Percentiles rank a stretch among this genome's conserved stretches.
Evolutionary conservation across 1,139 yeast species (phyloP).

Genomic region (Dujonia santamariae): DNA sequence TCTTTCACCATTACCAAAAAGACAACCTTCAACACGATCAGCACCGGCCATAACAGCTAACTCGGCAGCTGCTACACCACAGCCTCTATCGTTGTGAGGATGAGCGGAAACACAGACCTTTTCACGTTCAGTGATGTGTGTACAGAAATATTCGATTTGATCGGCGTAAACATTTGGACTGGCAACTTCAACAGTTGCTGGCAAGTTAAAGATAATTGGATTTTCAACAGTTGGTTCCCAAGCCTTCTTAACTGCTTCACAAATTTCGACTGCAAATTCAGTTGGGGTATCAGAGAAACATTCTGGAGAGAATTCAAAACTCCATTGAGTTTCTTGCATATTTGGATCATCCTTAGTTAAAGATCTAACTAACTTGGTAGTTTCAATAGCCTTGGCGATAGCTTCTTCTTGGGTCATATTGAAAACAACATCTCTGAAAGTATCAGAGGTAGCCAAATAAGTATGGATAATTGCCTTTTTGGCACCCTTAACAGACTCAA

Average conservation of each 20-base stretch:
- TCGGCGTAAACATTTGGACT: slow-evolving; percentile 50
- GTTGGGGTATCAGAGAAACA: slow-evolving; percentile 45
- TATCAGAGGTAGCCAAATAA: slow-evolving; percentile 47
- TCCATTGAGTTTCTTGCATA: slow-evolving; percentile 42
- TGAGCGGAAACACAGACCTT: slow-evolving; percentile 45
- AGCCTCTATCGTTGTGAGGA: slow-evolving; percentile 50
- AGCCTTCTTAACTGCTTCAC: slow-evolving; percentile 45
- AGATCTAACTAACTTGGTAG: slow-evolving; percentile 37
- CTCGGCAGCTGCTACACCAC: slow-evolving; percentile 51
- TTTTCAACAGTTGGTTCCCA: slow-evolving; percentile 43
- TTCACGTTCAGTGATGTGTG: slow-evolving; percentile 40
- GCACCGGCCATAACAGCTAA: slow-evolving; percentile 50
- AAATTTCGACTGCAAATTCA: slow-evolving; percentile 42
- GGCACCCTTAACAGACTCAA: slow-evolving; percentile 47
- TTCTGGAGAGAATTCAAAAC: slow-evolving; percentile 46
- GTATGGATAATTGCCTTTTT: slow-evolving; percentile 47
- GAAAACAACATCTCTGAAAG: slow-evolving; percentile 46
- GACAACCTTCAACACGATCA: slow-evolving; percentile 50
- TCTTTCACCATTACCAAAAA: slow-evolving; percentile 50
- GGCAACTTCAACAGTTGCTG: slow-evolving; percentile 50
- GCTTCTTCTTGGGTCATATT: slow-evolving; percentile 42
- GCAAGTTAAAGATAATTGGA: slow-evolving; percentile 47
- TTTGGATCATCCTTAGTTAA: slow-evolving; percentile 43
- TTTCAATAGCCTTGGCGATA: slow-evolving; percentile 38
- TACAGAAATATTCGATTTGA: slow-evolving; percentile 47